Percentiles rank a stretch among this genome's conserved stretches.
Conservation (phyloP, 2,329 filamentous ascomycete genomes). For the Paracoccidioides lutzii region DNA sequence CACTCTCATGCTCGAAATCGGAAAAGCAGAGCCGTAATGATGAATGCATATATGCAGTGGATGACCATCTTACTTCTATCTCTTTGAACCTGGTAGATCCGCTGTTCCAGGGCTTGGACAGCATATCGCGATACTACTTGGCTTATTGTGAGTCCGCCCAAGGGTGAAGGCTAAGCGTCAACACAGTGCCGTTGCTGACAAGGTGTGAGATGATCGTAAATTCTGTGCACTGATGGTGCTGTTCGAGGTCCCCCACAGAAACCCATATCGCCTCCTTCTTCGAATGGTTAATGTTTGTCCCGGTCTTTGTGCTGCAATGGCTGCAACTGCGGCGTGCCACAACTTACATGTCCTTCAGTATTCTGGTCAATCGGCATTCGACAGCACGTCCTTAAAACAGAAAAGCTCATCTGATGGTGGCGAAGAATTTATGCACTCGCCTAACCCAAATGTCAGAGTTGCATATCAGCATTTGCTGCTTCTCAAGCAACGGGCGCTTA, state of each 20-base stretch:
- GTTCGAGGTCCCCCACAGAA: conserved; percentile 34
- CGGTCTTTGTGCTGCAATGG: conserved; percentile 34
- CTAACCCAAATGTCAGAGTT: not conserved
- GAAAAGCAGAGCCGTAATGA: not conserved
- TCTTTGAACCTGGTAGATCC: conserved; percentile 25
- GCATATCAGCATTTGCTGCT: conserved; percentile 30
- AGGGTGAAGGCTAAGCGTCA: not conserved
- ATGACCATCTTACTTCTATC: no score
- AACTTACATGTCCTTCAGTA: conserved; percentile 13
- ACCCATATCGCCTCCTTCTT: conserved; percentile 38
- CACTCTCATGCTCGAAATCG: not conserved
- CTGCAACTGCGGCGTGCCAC: conserved; percentile 38
- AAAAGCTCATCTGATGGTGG: not conserved
- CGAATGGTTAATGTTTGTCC: conserved; percentile 33
- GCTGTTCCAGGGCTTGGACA: conserved; percentile 34
- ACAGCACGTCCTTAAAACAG: not conserved
- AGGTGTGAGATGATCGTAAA: conserved; percentile 21
- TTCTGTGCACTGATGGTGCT: conserved; percentile 36
- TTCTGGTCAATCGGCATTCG: not conserved
- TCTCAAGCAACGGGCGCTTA: conserved; percentile 38
- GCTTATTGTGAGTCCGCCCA: conserved; percentile 27
- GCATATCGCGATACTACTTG: conserved; percentile 34
- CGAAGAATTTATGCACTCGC: not conserved
- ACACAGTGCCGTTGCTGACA: not conserved
- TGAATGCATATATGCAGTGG: not conserved